Conservation (phyloP, 345 rosid genomes). For the Brassica nigra region DNA sequence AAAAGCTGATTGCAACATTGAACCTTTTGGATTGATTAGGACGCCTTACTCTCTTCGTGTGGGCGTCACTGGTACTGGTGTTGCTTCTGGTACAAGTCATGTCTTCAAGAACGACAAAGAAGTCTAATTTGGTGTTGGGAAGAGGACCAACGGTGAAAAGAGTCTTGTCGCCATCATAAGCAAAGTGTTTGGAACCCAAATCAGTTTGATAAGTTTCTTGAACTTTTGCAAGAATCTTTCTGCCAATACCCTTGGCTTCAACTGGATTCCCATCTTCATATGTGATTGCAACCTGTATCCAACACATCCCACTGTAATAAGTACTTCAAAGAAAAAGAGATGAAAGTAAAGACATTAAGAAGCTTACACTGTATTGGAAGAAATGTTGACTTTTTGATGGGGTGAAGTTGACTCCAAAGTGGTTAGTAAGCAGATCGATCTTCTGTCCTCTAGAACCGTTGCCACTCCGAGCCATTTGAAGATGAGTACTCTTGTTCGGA, state of each 20-base stretch:
- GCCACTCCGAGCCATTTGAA: constrained; percentile 65
- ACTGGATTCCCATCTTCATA: constrained; percentile 81
- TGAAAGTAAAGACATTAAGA: background rate
- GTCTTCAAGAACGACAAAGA: constrained; percentile 68
- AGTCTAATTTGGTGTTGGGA: constrained; percentile 60
- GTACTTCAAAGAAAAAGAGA: background rate
- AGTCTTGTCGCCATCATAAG: constrained; percentile 26
- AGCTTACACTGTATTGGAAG: constrained; percentile 72
- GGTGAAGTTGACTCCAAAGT: constrained; percentile 61
- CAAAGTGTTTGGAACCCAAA: constrained; percentile 50
- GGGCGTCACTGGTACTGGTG: constrained; percentile 41
- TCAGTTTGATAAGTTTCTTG: constrained; percentile 59
- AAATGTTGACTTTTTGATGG: constrained; percentile 49
- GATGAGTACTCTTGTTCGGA: constrained; percentile 35
- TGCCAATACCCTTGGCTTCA: constrained; percentile 64
- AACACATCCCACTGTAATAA: background rate
- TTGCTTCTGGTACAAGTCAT: constrained; percentile 42
- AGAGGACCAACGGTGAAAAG: constrained; percentile 73
- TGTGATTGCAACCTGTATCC: constrained; percentile 53
- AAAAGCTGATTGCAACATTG: constrained; percentile 62
- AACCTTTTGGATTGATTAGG: constrained; percentile 55
- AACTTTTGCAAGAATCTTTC: constrained; percentile 63
- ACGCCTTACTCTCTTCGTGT: constrained; percentile 60
- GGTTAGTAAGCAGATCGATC: constrained; percentile 60
- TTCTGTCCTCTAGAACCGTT: constrained; percentile 60